Percentiles rank a stretch among this genome's conserved stretches.
Conservation (phyloP, 805 yeast species). For the Citeromyces matritensis region DNA sequence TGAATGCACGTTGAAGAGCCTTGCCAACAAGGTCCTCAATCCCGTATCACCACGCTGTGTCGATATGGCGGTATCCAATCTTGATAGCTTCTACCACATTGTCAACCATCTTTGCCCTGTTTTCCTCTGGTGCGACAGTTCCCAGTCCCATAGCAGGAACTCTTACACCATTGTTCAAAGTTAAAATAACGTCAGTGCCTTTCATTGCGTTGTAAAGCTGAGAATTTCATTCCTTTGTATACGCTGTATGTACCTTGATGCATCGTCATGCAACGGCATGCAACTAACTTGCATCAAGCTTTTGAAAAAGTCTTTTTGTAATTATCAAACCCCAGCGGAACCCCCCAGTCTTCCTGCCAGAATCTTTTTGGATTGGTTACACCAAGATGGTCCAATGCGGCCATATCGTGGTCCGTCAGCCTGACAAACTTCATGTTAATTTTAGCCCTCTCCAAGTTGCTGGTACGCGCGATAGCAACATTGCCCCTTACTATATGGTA, state of each 20-base stretch:
- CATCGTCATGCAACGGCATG: too few relatives aligned
- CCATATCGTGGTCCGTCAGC: conserved; percentile 20
- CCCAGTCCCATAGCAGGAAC: conserved; percentile 13
- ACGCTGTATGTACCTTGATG: too few relatives aligned
- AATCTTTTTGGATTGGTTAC: conserved; percentile 13
- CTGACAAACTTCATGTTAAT: conserved; percentile 18
- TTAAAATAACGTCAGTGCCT: conserved; percentile 4
- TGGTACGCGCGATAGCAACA: conserved; percentile 54
- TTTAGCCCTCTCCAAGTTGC: conserved; percentile 47
- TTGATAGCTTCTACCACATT: conserved; percentile 47
- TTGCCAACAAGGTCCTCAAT: conserved; percentile 26
- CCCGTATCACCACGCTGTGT: conserved; percentile 36
- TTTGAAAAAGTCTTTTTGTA: conserved; percentile 8
- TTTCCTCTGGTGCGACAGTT: conserved; percentile 1
- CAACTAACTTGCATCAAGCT: too few relatives aligned
- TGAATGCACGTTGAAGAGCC: conserved; percentile 29
- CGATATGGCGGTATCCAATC: conserved; percentile 33
- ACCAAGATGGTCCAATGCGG: conserved; percentile 13
- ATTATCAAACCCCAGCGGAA: conserved; percentile 15
- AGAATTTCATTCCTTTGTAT: too few relatives aligned
- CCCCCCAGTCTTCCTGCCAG: conserved; percentile 14
- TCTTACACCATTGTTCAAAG: conserved; percentile 10
- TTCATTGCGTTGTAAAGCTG: too few relatives aligned
- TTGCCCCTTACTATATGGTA: conserved; percentile 53
- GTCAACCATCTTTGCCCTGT: conserved; percentile 10